Evolutionary conservation across 2,329 filamentous ascomycete species (phyloP).

Genomic region (Penicillium hesseltinei): DNA sequence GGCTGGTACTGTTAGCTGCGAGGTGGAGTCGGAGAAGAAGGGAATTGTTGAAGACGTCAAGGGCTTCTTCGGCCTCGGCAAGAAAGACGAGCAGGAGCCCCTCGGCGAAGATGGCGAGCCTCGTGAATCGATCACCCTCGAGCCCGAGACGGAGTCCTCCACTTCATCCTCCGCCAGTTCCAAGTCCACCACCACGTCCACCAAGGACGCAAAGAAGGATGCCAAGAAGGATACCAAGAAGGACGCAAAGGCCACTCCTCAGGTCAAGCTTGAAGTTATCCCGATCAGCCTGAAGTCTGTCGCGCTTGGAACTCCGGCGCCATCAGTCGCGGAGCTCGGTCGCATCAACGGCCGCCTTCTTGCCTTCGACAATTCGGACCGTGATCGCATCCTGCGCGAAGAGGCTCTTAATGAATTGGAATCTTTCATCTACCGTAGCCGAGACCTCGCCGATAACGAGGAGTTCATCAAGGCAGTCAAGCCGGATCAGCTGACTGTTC

Average conservation of each 20-base stretch:
- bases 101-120: slow-evolving; percentile 61
- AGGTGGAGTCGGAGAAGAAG: slow-evolving; percentile 72
- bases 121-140: slow-evolving; percentile 49
- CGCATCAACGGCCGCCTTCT: slow-evolving; percentile 69
- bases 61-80: slow-evolving; percentile 91
- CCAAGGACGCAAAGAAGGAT: slow-evolving; percentile 41
- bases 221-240: slow-evolving; percentile 11
- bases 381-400: slow-evolving; percentile 71
- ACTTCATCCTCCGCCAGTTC: slow-evolving; percentile 45
- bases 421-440: slow-evolving; percentile 82
- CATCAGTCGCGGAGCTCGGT: slow-evolving; percentile 38
- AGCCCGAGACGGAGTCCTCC: slow-evolving; percentile 48
- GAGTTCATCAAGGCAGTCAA: slow-evolving; percentile 72
- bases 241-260: slow-evolving; percentile 31
- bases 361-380: slow-evolving; percentile 84
- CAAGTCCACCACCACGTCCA: slow-evolving; percentile 51
- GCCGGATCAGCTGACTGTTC: slow-evolving; percentile 61
- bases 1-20: slow-evolving; percentile 78
- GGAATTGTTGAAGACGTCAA: slow-evolving; percentile 93
- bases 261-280: slow-evolving; percentile 54
- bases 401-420: slow-evolving; percentile 93
- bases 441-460: slow-evolving; percentile 76
- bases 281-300: slow-evolving; percentile 51
- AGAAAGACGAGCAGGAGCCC: slow-evolving; percentile 76
- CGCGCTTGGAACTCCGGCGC: slow-evolving; percentile 44